A percentile compares a stretch with the other conserved stretches of the same genome.
Evolutionary conservation across 176 grass and related monocot species (phyloP).

Genomic region (Bolboschoenus planiculmis): DNA sequence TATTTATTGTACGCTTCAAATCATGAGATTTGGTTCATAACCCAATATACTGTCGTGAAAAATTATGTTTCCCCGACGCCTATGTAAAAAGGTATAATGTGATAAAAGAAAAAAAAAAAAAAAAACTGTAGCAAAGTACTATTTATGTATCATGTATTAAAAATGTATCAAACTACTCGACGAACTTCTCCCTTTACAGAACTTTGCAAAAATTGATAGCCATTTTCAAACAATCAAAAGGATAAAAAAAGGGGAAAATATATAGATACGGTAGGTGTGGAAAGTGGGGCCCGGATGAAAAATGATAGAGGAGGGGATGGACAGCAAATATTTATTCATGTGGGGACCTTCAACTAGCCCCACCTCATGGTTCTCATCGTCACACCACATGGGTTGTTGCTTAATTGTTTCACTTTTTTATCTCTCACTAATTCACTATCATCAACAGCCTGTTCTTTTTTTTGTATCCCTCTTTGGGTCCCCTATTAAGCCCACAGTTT

Average conservation of each 20-base stretch:
- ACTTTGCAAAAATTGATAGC: background rate
- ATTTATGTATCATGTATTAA: background rate
- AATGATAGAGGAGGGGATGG: constrained; percentile 1
- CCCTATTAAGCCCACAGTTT: background rate
- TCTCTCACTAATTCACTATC: background rate
- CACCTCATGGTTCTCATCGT: constrained; percentile 19
- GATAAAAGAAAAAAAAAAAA: background rate
- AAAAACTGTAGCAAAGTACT: background rate
- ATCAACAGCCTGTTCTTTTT: background rate
- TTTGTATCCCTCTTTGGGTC: background rate
- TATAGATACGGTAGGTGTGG: background rate
- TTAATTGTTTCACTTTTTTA: background rate
- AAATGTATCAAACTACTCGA: too few species aligned
- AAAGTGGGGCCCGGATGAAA: background rate
- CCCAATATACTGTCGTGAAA: background rate
- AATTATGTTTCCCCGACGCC: background rate
- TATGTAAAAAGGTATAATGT: background rate
- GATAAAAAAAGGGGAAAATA: background rate
- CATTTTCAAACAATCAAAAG: background rate
- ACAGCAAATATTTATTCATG: constrained; percentile 29
- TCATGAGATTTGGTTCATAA: too few species aligned
- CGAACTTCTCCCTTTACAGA: background rate
- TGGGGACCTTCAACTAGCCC: constrained; percentile 20
- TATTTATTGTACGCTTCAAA: too few species aligned
- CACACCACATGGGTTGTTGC: constrained; percentile 50